Evolutionary conservation across 208 protist genomes (phyloP).

Genomic region (Crithidia bombi): DNA sequence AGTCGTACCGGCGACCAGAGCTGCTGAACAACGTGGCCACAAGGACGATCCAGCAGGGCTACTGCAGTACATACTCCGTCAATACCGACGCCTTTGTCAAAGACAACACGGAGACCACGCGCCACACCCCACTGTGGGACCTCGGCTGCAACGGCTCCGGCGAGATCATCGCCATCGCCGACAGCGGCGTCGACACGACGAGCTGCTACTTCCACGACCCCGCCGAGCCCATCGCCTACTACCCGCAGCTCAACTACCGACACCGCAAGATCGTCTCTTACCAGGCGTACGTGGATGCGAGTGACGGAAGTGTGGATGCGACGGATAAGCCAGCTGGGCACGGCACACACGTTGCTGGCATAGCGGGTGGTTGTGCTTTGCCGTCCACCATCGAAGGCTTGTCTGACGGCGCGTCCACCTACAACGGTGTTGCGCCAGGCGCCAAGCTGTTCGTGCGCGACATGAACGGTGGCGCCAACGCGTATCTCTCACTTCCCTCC

Average conservation of each 20-base stretch:
- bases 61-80: conserved; percentile 23
- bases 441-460: conserved; percentile 85
- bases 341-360: conserved; percentile 89
- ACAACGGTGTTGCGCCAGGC: conserved; percentile 82
- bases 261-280: conserved; percentile 91
- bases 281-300: conserved; percentile 27
- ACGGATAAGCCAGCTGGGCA: conserved; percentile 62
- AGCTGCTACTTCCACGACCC: conserved; percentile 90
- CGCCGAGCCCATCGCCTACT: conserved; percentile 53
- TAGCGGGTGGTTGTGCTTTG: conserved; percentile 48
- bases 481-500: conserved; percentile 43
- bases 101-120: neutral
- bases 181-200: conserved; percentile 84
- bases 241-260: conserved; percentile 60
- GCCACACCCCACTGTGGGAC: conserved; percentile 58
- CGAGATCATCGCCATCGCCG: conserved; percentile 86
- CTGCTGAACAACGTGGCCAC: conserved; percentile 48
- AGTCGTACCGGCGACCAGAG: conserved; percentile 27
- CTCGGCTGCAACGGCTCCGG: conserved; percentile 69
- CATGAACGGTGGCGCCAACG: conserved; percentile 30
- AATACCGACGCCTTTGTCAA: neutral
- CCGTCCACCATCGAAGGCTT: neutral
- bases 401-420: conserved; percentile 3
- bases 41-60: conserved; percentile 43
- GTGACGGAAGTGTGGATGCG: neutral